phyloP scores from a whole-genome alignment of 2,329 filamentous ascomycete genomes.

The Tetracladium maxilliforme region DNA sequence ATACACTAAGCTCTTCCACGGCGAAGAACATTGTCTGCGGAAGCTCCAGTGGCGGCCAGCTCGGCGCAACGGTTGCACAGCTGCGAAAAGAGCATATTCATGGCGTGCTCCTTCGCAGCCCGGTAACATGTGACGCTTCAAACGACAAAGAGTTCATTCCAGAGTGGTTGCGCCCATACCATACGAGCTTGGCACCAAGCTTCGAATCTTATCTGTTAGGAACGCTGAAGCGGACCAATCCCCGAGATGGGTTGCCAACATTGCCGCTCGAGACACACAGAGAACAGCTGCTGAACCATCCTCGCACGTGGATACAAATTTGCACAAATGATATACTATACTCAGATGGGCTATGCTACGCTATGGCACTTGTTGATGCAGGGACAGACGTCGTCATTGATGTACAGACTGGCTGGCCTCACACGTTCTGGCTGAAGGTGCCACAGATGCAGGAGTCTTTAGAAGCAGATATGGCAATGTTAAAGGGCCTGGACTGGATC shows the following conservation, averaged over 20 bases:
- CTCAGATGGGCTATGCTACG: constrained; percentile 34
- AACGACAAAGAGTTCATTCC: constrained; percentile 21
- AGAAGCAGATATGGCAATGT: constrained; percentile 24
- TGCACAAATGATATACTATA: constrained; percentile 35
- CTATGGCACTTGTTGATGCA: constrained; percentile 20
- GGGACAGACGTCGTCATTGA: constrained; percentile 24
- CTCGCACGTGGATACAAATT: constrained; percentile 31
- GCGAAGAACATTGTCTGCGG: constrained; percentile 21
- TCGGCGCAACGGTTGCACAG: constrained; percentile 28
- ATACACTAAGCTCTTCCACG: constrained; percentile 2
- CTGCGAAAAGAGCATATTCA: constrained; percentile 10
- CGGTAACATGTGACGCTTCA: constrained; percentile 29
- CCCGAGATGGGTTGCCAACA: constrained; percentile 22
- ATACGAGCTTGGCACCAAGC: constrained; percentile 20
- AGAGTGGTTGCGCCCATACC: constrained; percentile 14
- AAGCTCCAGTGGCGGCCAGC: constrained; percentile 31
- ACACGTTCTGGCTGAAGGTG: constrained; percentile 36
- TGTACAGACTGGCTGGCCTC: constrained; percentile 29
- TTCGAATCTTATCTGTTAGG: constrained; percentile 20
- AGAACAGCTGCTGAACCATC: constrained; percentile 16
- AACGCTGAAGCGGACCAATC: constrained; percentile 15
- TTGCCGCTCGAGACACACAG: constrained; percentile 24
- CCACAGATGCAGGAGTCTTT: constrained; percentile 23
- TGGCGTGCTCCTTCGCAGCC: constrained; percentile 29
- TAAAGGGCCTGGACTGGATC: constrained; percentile 25